A percentile compares a stretch with the other conserved stretches of the same genome.
Evolutionary conservation across 2,329 filamentous ascomycete genomes (phyloP).

Genomic region (Lachnum nothofagi): DNA sequence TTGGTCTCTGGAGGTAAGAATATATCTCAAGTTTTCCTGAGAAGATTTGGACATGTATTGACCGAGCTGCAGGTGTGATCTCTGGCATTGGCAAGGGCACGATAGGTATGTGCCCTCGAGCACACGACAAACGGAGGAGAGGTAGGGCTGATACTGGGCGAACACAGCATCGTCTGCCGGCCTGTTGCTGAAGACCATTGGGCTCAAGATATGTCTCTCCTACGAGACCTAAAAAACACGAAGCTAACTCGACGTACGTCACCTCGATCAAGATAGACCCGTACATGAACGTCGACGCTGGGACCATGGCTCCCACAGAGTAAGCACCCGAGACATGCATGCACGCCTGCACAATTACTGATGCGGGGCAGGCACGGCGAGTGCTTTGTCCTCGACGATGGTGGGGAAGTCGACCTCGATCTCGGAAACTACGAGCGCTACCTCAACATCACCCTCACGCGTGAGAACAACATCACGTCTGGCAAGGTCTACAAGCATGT

Average conservation of each 20-base stretch:
- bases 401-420: conserved; percentile 71
- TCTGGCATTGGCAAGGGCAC: conserved; percentile 60
- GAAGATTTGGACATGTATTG: conserved; percentile 9
- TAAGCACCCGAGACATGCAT: conserved; percentile 30
- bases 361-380: conserved; percentile 65
- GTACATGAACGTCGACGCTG: conserved; percentile 73
- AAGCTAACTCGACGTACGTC: conserved; percentile 43
- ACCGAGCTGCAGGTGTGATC: conserved; percentile 40
- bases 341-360: not conserved
- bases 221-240: not conserved
- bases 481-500: conserved; percentile 93
- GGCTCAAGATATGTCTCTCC: conserved; percentile 62
- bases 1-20: conserved; percentile 66
- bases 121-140: not conserved
- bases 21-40: not conserved
- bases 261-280: conserved; percentile 67
- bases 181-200: conserved; percentile 72
- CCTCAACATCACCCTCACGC: conserved; percentile 72
- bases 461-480: conserved; percentile 94
- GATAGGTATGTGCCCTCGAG: conserved; percentile 49
- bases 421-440: conserved; percentile 77
- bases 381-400: conserved; percentile 81
- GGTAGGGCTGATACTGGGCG: not conserved
- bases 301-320: conserved; percentile 57
- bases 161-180: conserved; percentile 62